A percentile compares a stretch with the other conserved stretches of the same genome.
phyloP scores from a whole-genome alignment of 805 yeast genomes.

The Dipodascus geniculatus region DNA sequence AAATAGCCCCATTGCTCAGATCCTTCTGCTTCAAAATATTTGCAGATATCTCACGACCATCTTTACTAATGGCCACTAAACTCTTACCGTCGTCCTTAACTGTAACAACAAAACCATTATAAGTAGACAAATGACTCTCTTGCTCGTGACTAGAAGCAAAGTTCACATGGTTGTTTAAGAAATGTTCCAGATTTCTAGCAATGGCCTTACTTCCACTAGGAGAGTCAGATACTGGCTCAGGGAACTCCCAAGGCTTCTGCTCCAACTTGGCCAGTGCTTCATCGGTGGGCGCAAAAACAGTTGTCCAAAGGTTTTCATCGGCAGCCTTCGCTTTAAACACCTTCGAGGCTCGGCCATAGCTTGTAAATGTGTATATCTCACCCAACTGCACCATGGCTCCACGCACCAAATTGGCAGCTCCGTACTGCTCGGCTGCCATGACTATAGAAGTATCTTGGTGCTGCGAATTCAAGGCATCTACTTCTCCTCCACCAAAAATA shows the following conservation, averaged over 20 bases:
- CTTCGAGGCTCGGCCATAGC: slow-evolving; percentile 55
- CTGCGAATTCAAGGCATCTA: not conserved
- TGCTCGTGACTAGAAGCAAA: slow-evolving; percentile 6
- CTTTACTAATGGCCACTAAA: slow-evolving; percentile 3
- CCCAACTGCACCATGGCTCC: slow-evolving; percentile 30
- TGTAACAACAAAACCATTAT: slow-evolving; percentile 8
- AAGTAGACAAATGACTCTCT: not conserved
- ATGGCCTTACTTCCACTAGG: not conserved
- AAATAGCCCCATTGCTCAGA: slow-evolving; percentile 22
- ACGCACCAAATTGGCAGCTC: slow-evolving; percentile 21
- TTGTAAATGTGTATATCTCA: slow-evolving; percentile 50
- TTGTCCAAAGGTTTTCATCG: slow-evolving; percentile 28
- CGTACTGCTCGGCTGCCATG: not conserved
- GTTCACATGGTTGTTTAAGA: slow-evolving; percentile 2
- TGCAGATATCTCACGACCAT: slow-evolving; percentile 9
- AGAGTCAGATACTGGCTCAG: slow-evolving; percentile 30
- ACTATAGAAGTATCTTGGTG: not conserved
- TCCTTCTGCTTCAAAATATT: slow-evolving; percentile 12
- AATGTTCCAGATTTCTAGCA: not conserved
- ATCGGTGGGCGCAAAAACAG: slow-evolving; percentile 66
- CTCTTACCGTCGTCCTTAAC: slow-evolving; percentile 8
- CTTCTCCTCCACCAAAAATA: not conserved
- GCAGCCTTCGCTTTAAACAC: slow-evolving; percentile 39
- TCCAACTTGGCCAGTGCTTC: slow-evolving; percentile 39
- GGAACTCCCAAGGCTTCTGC: slow-evolving; percentile 77